These are phyloP conservation scores for Ceratobasidium papillatum DNA, from an alignment of 1,284 basidiomycete species.

Conservation along the genomic window DNA sequence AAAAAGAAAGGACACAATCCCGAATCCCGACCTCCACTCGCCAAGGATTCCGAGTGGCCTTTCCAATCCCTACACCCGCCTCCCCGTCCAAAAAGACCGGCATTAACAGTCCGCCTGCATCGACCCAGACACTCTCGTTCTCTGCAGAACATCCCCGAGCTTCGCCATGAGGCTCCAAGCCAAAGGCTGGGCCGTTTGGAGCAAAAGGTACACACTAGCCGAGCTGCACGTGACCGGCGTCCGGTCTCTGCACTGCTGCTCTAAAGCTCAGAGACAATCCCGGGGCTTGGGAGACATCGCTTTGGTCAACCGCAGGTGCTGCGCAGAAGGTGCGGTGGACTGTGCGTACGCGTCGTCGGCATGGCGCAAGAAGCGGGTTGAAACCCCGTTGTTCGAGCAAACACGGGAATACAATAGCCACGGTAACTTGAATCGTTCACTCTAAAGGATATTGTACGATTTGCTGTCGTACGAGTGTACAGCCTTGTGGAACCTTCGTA, in stretches of 20 bases:
- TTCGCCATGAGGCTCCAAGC: not conserved
- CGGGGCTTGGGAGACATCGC: not conserved
- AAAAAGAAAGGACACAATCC: constrained; percentile 9
- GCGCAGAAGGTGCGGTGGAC: not conserved
- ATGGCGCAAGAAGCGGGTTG: not conserved
- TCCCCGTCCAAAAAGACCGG: not conserved
- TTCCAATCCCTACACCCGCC: not conserved
- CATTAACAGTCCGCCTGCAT: not conserved
- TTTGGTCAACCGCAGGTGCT: not conserved
- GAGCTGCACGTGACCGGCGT: not conserved
- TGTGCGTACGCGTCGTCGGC: not conserved
- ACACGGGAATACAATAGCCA: not conserved
- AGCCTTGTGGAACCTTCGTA: no score
- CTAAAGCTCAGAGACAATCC: not conserved
- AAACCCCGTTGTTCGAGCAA: not conserved
- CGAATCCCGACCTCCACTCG: not conserved
- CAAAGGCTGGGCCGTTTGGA: not conserved
- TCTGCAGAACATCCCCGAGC: not conserved
- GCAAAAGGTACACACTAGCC: not conserved
- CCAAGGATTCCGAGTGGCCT: not conserved
- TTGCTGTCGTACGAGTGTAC: no score
- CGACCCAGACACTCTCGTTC: not conserved
- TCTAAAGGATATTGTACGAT: no score
- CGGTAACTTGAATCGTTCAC: not conserved
- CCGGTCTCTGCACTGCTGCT: not conserved